Percentiles rank a stretch among this genome's conserved stretches.
Evolutionary conservation across 2,329 filamentous ascomycete genomes (phyloP).

Genomic region (Trichophyton equinum): DNA sequence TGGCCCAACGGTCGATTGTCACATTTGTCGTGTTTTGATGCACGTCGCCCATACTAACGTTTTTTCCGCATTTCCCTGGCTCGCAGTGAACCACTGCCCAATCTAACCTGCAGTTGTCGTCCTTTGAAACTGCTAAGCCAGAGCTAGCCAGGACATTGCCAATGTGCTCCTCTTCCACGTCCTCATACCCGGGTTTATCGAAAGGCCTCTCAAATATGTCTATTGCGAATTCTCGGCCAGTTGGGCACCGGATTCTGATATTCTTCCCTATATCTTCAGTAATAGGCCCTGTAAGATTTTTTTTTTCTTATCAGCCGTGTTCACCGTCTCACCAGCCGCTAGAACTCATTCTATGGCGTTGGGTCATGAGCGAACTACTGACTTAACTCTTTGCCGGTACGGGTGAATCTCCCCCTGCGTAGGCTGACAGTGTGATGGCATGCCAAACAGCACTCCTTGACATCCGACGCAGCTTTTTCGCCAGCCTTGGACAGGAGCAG

Average conservation of each 20-base stretch:
- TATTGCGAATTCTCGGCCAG: not conserved
- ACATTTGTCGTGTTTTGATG: not conserved
- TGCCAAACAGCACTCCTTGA: not conserved
- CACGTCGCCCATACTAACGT: not conserved
- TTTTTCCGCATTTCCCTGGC: not conserved
- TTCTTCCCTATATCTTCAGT: not conserved
- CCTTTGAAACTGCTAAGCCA: not conserved
- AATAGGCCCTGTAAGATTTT: not conserved
- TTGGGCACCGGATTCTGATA: not conserved
- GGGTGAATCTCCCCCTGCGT: not conserved
- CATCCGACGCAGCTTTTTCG: too few species aligned
- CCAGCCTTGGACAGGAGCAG: not conserved
- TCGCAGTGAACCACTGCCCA: not conserved
- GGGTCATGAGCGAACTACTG: not conserved
- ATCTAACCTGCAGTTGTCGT: not conserved
- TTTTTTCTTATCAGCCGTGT: not conserved
- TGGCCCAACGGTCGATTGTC: not conserved
- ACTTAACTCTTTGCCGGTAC: not conserved
- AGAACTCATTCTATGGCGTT: too few species aligned
- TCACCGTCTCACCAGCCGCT: too few species aligned
- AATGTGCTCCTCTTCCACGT: not conserved
- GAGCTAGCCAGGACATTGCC: not conserved
- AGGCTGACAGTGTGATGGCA: not conserved
- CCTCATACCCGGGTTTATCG: too few species aligned
- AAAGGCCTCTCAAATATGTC: too few species aligned